A percentile compares a stretch with the other conserved stretches of the same genome.
Conservation (phyloP, 2,329 filamentous ascomycete genomes). For the Camillea tinctor region DNA sequence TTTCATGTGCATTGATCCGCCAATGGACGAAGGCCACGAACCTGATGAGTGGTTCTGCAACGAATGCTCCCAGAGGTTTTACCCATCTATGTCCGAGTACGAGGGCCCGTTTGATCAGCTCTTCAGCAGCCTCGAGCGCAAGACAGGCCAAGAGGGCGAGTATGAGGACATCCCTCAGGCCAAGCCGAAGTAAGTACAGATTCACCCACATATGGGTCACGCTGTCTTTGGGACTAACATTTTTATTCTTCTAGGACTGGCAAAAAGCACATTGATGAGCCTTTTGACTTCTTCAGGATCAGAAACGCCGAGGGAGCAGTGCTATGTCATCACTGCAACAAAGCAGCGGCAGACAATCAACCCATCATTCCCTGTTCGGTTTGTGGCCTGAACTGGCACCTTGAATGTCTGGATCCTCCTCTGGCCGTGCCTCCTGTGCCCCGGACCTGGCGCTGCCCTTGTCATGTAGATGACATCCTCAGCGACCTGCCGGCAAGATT, state of each 20-base stretch:
- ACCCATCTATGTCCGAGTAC: constrained; percentile 45
- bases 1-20: constrained; percentile 82
- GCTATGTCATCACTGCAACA: constrained; percentile 74
- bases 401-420: constrained; percentile 88
- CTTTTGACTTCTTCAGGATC: constrained; percentile 65
- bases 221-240: constrained; percentile 29
- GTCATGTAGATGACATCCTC: constrained; percentile 78
- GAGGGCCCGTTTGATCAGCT: constrained; percentile 61
- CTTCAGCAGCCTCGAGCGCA: constrained; percentile 63
- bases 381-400: constrained; percentile 82
- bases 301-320: constrained; percentile 72
- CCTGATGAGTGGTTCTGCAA: constrained; percentile 86
- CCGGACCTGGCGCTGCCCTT: constrained; percentile 84
- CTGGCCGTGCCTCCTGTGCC: constrained; percentile 74
- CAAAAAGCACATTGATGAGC: constrained; percentile 58
- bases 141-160: constrained; percentile 72
- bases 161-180: constrained; percentile 67
- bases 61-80: constrained; percentile 57
- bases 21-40: constrained; percentile 60
- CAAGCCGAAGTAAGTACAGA: constrained; percentile 55
- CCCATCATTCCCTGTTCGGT: constrained; percentile 80
- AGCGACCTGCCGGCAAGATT: constrained; percentile 54
- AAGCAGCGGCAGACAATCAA: constrained; percentile 59
- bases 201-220: background rate
- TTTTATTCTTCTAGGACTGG: constrained; percentile 39